Evolutionary conservation across 371 early-diverging fungal species (phyloP).

Genomic region (Vairimorpha apis): DNA sequence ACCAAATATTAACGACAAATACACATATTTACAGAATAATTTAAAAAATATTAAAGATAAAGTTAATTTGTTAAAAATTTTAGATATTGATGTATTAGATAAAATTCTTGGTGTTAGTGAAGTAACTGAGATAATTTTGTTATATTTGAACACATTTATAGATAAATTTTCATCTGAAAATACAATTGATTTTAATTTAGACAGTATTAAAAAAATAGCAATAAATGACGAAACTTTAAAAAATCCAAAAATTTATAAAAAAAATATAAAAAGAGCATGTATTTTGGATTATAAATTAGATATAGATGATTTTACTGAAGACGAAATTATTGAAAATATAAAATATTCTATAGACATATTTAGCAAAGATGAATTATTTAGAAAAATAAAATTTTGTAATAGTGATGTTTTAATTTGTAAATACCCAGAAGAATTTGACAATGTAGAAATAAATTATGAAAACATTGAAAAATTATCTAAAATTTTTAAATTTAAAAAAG

Average conservation of each 20-base stretch:
- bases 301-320: conserved; percentile 1
- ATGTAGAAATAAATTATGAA: neutral
- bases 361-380: conserved; percentile 10
- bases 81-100: no score
- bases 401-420: conserved; percentile 6
- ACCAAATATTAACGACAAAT: no score
- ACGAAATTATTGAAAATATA: conserved; percentile 18
- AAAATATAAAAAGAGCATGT: conserved; percentile 18
- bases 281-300: neutral
- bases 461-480: neutral
- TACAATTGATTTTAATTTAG: no score
- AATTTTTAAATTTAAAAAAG: neutral
- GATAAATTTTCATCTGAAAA: no score
- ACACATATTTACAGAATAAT: no score
- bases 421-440: conserved; percentile 22
- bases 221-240: no score
- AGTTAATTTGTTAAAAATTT: no score
- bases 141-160: no score
- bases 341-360: conserved; percentile 37
- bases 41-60: no score
- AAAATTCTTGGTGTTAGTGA: no score
- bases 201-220: no score
- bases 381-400: neutral
- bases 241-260: neutral
- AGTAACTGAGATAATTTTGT: no score